Base-by-base conservation (phyloP, 768 basidiomycete species). In the Russula griseocarnosa region DNA sequence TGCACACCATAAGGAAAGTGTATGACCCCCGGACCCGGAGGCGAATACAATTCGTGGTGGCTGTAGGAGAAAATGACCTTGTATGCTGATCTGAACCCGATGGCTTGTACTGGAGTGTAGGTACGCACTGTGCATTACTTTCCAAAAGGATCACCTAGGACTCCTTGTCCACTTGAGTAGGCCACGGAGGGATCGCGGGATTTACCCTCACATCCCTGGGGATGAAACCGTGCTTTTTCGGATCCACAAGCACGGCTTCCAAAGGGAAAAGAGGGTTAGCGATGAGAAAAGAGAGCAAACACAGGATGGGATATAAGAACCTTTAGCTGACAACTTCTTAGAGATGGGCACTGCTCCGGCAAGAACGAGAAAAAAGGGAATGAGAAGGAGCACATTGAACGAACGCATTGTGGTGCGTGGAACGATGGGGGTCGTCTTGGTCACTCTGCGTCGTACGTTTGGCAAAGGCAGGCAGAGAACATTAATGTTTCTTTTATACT, bases 401-500 rank as follows among this genome's bases (percentile, higher is more conserved):
- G 47, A 14, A n/a, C 24, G 34, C 47, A 58, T 58, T 5, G 42
- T 16, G 34, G 36, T 26, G 24, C 0, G 8, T 24, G 16, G 46
- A n/a, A 36, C 3, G 47, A 24, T 28, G 18, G 11, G 7, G 16
- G 28, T 22, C n/a, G n/a, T 50, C 11, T 50, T 26, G 7, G 24
- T 24, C 9, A 47, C 47, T n/a, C 38, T 18, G 22, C 11, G 36
- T 18, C 22, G 38, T 38, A 22, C 9, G 20, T 34, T 34, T 5
- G 28, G 14, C 16, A 53, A n/a, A n/a, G 18, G 20, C 30, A 52
- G 30, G 30, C 30, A 52, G 30, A 14, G 30, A 52, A 38, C 4
- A 6, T 38, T 24, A 22, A n/a, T n/a, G n/a, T n/a, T n/a, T n/a
- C n/a, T 38, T 58, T 58, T 47, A 58, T 58, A 46, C 30, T 14